Conservation (phyloP, 2,329 filamentous ascomycete species). For the Diplodia seriata region DNA sequence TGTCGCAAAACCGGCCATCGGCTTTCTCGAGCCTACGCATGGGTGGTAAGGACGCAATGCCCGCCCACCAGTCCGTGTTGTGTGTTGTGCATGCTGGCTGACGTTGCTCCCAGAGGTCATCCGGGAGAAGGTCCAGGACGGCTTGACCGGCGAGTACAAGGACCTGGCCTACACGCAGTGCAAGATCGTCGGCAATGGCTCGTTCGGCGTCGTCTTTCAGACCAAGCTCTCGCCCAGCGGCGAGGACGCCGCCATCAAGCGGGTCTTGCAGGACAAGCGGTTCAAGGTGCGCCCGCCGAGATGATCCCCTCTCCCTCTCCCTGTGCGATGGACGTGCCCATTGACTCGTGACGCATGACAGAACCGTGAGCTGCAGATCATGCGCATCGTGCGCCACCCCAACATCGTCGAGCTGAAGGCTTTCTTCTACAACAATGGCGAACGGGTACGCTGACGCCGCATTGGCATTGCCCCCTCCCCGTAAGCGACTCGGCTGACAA, state of each 20-base stretch:
- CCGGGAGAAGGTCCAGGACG: slow-evolving; percentile 98
- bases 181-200: slow-evolving; percentile 99
- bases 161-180: slow-evolving; percentile 99
- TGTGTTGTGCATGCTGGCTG: slow-evolving; percentile 44
- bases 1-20: slow-evolving; percentile 92
- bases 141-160: slow-evolving; percentile 92
- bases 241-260: slow-evolving; percentile 98
- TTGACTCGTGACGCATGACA: slow-evolving; percentile 50
- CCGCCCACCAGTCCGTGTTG: slow-evolving; percentile 19
- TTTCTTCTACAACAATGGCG: slow-evolving; percentile 99
- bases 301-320: slow-evolving; percentile 33
- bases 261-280: slow-evolving; percentile 97
- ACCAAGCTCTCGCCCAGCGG: slow-evolving; percentile 98
- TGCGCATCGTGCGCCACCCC: slow-evolving; percentile 98
- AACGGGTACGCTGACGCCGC: slow-evolving; percentile 74
- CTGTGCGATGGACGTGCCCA: slow-evolving; percentile 37
- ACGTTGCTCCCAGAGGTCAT: slow-evolving; percentile 78
- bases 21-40: slow-evolving; percentile 89
- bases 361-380: slow-evolving; percentile 99
- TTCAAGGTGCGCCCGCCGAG: slow-evolving; percentile 77
- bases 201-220: slow-evolving; percentile 98
- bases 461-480: slow-evolving; percentile 30
- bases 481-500: slow-evolving; percentile 40
- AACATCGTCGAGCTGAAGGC: slow-evolving; percentile 99
- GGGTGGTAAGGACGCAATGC: slow-evolving; percentile 77